phyloP scores from a whole-genome alignment of 1,139 yeast genomes.

The Yamadazyma spencermartinsiae region DNA sequence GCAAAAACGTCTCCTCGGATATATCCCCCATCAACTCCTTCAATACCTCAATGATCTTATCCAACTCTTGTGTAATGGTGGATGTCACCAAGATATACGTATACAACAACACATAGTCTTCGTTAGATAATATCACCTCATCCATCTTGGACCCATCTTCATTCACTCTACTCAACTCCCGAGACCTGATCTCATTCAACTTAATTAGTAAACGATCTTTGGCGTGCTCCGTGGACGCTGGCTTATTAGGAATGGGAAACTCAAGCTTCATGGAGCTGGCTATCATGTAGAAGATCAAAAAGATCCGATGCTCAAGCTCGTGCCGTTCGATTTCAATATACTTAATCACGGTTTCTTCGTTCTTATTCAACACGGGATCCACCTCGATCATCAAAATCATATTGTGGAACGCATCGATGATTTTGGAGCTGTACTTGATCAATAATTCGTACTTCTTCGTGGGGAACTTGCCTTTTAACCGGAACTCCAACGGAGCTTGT shows the following conservation, averaged over 20 bases:
- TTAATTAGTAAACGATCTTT: conserved; percentile 68
- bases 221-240: conserved; percentile 79
- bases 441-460: conserved; percentile 49
- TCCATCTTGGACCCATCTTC: conserved; percentile 18
- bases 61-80: conserved; percentile 64
- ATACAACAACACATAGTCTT: conserved; percentile 74
- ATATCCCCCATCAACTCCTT: conserved; percentile 65
- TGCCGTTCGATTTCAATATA: conserved; percentile 59
- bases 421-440: conserved; percentile 57
- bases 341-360: conserved; percentile 57
- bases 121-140: conserved; percentile 39
- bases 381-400: conserved; percentile 66
- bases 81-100: conserved; percentile 74
- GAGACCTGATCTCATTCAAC: conserved; percentile 50
- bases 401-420: conserved; percentile 75
- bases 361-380: conserved; percentile 53
- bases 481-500: conserved; percentile 75
- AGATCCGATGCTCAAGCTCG: conserved; percentile 71
- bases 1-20: conserved; percentile 52
- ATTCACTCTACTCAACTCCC: neutral
- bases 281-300: conserved; percentile 72
- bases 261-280: conserved; percentile 77
- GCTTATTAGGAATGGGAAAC: conserved; percentile 72
- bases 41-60: conserved; percentile 53
- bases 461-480: conserved; percentile 77